Conservation (phyloP, 306 rosid genomes). For the Oxytropis ochrocephala region DNA sequence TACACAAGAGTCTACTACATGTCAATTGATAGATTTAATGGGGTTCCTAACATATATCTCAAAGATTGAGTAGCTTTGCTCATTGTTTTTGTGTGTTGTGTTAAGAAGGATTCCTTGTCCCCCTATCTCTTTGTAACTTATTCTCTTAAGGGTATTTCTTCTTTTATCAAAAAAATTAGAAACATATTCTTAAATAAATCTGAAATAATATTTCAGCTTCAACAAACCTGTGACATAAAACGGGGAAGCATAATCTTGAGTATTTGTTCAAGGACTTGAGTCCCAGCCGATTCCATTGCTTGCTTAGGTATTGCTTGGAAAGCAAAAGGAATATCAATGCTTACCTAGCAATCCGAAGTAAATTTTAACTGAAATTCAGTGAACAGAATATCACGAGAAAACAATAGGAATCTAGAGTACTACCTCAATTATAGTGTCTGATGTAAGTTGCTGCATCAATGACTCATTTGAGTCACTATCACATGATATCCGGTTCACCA, state of each 20-base stretch:
- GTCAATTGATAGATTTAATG: not conserved
- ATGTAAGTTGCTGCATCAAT: constrained; percentile 53
- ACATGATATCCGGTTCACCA: constrained; percentile 89
- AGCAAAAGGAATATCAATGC: constrained; percentile 76
- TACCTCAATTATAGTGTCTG: constrained; percentile 90
- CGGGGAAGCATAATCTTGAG: constrained; percentile 89
- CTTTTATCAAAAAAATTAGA: not conserved
- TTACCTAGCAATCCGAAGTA: constrained; percentile 45
- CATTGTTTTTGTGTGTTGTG: not conserved
- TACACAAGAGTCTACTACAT: not conserved
- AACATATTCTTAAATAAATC: not conserved
- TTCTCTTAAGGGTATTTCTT: not conserved
- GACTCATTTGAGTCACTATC: constrained; percentile 35
- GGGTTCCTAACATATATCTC: not conserved
- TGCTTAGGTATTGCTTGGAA: constrained; percentile 71
- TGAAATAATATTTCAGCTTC: not conserved
- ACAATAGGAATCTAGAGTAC: not conserved
- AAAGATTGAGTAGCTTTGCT: not conserved
- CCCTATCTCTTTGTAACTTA: not conserved
- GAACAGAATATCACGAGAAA: not conserved
- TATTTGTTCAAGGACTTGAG: constrained; percentile 91
- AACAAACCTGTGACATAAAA: constrained; percentile 79
- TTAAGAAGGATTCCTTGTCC: not conserved
- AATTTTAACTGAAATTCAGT: not conserved
- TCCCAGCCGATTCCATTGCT: constrained; percentile 86